Evolutionary conservation across 306 rosid species (phyloP).

Genomic region (Elaeagnus macrophylla): DNA sequence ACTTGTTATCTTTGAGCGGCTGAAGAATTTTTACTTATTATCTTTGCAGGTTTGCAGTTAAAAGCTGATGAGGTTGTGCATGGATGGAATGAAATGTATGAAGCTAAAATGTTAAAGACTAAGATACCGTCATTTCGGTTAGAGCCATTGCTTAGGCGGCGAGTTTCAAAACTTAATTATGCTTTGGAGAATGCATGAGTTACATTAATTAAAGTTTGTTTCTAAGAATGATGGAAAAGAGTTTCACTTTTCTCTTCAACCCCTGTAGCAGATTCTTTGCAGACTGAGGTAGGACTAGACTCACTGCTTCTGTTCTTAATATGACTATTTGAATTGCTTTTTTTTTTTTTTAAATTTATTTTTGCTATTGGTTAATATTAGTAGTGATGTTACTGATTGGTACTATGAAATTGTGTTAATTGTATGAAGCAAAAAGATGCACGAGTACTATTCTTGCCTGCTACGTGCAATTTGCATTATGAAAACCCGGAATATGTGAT

Average conservation of each 20-base stretch:
- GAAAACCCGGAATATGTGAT: too few relatives aligned
- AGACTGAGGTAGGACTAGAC: conserved; percentile 36
- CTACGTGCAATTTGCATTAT: too few relatives aligned
- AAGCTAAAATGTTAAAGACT: conserved; percentile 64
- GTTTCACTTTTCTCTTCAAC: conserved; percentile 16
- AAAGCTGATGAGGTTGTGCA: conserved; percentile 74
- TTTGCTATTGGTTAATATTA: too few relatives aligned
- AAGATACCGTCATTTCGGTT: conserved; percentile 75
- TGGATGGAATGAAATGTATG: conserved; percentile 84
- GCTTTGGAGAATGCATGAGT: conserved; percentile 60
- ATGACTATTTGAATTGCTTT: too few relatives aligned
- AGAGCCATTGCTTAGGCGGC: conserved; percentile 67
- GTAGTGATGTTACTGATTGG: too few relatives aligned
- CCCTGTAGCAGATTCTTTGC: conserved; percentile 18
- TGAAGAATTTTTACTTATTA: conserved; percentile 6
- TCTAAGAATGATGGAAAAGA: conserved; percentile 13
- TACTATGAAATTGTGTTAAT: too few relatives aligned
- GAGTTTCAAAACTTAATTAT: conserved; percentile 56
- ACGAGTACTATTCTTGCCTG: too few relatives aligned
- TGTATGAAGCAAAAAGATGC: too few relatives aligned
- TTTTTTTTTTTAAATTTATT: too few relatives aligned
- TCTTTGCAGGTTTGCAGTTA: conserved; percentile 55
- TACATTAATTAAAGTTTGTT: conserved; percentile 13
- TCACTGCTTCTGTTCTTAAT: conserved; percentile 8
- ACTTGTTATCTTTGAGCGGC: neutral